Evolutionary conservation across 2,329 filamentous ascomycete genomes (phyloP).

Genomic region (Fusarium sarcochroum): DNA sequence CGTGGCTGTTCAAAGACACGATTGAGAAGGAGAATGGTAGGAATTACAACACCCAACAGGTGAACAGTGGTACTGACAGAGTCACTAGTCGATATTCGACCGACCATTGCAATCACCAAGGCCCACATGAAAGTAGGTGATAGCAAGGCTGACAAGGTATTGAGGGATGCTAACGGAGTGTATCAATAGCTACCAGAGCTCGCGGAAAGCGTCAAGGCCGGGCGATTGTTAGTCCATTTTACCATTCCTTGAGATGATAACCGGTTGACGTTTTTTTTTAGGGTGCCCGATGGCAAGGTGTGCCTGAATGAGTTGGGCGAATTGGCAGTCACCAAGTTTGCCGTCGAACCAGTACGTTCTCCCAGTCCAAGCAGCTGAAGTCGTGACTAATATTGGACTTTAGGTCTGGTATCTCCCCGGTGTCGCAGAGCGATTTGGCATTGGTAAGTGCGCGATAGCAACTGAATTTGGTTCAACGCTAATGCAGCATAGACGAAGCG

Average conservation of each 20-base stretch:
- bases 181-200: conserved; percentile 81
- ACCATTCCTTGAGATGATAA: background rate
- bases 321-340: conserved; percentile 94
- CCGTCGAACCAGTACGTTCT: conserved; percentile 85
- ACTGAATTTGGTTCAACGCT: conserved; percentile 31
- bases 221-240: conserved; percentile 70
- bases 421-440: conserved; percentile 93
- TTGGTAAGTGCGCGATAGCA: conserved; percentile 66
- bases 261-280: conserved; percentile 46
- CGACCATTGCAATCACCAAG: conserved; percentile 91
- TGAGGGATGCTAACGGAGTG: conserved; percentile 11
- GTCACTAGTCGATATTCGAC: conserved; percentile 79
- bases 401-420: conserved; percentile 85
- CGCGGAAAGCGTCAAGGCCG: conserved; percentile 85
- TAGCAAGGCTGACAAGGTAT: background rate
- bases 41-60: conserved; percentile 4
- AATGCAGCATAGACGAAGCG: conserved; percentile 76
- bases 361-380: background rate
- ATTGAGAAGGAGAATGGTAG: conserved; percentile 80
- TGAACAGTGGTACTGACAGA: conserved; percentile 15
- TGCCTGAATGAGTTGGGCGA: conserved; percentile 89
- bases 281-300: conserved; percentile 85
- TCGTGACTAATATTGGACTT: conserved; percentile 4
- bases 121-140: conserved; percentile 84
- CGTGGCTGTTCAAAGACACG: conserved; percentile 84